Evolutionary conservation across 306 rosid genomes (phyloP), one percentile per base, ranked within the genome.

Genomic region (Prunus campanulata): DNA sequence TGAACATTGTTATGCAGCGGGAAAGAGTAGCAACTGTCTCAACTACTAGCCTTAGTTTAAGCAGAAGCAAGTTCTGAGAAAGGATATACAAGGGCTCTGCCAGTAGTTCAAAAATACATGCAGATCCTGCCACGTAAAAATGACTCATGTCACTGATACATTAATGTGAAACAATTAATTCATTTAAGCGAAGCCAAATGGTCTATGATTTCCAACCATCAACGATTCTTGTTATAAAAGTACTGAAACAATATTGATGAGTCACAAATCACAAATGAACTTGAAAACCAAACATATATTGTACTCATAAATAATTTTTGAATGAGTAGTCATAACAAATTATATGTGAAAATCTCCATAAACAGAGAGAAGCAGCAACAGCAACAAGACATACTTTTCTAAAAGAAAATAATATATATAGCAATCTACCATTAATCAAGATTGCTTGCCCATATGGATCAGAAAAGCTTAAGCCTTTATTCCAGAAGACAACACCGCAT

Each of bases 61-160:
- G 98, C 77, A 92, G 87, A 62, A 92, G 92, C 85, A 95, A 76
- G 82, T 84, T 90, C 87, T 95, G 98, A 63, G 98, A 90, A 70
- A 92, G 98, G 79, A 92, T 92, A 79, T 90, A 92, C 59, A 89
- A 76, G 62, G 97, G 97, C 83, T 95, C 98, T 54, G 96, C 96
- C 90, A 95, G 72, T 70, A 95, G 96, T 91, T 95, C 98, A 82
- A 92, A 84, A 71, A 95, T 87, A 81, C 98, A 95, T 0, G 97
- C 98, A 81, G 74, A 78, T 57, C 97, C 98, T 95, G 92, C 74
- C 89, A 84, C 57, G 82, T 39, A 74, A 66, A 68, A 79, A 8
- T 44, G 35, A 66, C 74, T 77, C 49, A 50, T 22, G 29, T 82
- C 66, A 75, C 27, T 56, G 65, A 79, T 46, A 72, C 15, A 29